Conservation (phyloP, 1,284 basidiomycete genomes). For the Fomitopsis betulina region DNA sequence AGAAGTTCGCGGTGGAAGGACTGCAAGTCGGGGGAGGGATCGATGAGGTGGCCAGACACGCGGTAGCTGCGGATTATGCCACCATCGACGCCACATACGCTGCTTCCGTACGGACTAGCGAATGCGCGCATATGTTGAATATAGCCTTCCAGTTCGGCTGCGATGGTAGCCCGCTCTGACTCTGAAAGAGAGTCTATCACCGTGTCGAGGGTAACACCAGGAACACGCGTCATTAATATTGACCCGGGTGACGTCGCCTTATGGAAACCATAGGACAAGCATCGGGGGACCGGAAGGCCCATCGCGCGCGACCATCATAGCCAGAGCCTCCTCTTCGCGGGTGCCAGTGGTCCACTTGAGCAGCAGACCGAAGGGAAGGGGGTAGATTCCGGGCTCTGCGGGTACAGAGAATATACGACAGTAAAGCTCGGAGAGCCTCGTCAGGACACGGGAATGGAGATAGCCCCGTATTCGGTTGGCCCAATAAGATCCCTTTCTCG, state of each 20-base stretch:
- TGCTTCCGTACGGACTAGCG: conserved; percentile 7
- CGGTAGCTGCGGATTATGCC: conserved; percentile 2
- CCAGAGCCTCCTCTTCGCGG: conserved; percentile 13
- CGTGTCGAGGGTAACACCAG: background rate
- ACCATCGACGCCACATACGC: conserved; percentile 12
- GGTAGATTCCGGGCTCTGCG: background rate
- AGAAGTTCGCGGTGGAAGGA: conserved; percentile 8
- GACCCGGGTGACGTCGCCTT: conserved; percentile 7
- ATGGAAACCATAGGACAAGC: conserved; percentile 11
- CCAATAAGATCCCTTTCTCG: background rate
- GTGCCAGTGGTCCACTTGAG: background rate
- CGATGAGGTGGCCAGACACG: conserved; percentile 2
- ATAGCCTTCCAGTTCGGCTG: conserved; percentile 3
- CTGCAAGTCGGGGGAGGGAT: conserved; percentile 1
- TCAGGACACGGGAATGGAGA: background rate
- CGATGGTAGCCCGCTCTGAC: conserved; percentile 6
- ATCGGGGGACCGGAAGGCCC: conserved; percentile 14
- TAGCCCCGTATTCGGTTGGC: background rate
- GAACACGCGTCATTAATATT: conserved; percentile 12
- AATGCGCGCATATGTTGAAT: conserved; percentile 10
- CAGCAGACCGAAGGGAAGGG: background rate
- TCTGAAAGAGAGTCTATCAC: background rate
- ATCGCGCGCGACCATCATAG: conserved; percentile 14
- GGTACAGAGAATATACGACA: background rate
- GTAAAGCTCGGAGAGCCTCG: background rate